Base-by-base conservation (phyloP, 2,329 filamentous ascomycete genomes). In the Alternaria postmessia region DNA sequence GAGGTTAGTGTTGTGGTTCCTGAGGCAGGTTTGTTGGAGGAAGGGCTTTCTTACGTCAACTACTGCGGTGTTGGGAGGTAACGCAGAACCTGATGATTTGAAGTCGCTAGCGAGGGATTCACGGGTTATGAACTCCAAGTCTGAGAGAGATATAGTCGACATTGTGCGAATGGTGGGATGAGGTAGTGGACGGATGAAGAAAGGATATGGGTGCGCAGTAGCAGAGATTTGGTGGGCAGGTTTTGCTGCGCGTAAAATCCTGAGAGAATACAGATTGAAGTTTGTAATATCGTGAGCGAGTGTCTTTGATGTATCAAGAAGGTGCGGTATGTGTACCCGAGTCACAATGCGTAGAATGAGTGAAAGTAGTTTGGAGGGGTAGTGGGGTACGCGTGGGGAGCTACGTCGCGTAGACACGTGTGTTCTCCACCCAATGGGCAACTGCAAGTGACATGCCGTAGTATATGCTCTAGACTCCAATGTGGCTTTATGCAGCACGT, bases 51-150 rank as follows among this genome's bases (percentile, higher is more conserved):
- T 49, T 12, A 49, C 46, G 32, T 49, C 46, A 32, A 49, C 16
- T 20, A 81, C 63, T 90, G 84, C 62, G 70, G 88, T 11, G 86
- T 85, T 70, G 96, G 89, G 73, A 87, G 88, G 69, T 85, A 82
- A 32, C 96, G 84, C 86, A 83, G 55, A 94, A 84, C 7, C 86
- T 87, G 51, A 87, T 80, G 75, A 84, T 85, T 51, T 51, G 30
- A 62, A 51, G 18, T 38, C 26, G 11, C 39, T n/a, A 0, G 91
- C 88, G 53, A 96, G 88, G n/a, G 84, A 81, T 64, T 90, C 84
- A 64, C 75, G 88, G 9, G 86, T 85, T 70, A 96, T 89, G 75
- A 87, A 88, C 69, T 86, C 82, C 34, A 96, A 84, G 46, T 80
- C 86, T 83, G 57, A 94, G 84, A 8, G 86, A 87, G 49, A 87